Conservation (phyloP, 106 monocot genomes). For the Xerophyta viscosa region DNA sequence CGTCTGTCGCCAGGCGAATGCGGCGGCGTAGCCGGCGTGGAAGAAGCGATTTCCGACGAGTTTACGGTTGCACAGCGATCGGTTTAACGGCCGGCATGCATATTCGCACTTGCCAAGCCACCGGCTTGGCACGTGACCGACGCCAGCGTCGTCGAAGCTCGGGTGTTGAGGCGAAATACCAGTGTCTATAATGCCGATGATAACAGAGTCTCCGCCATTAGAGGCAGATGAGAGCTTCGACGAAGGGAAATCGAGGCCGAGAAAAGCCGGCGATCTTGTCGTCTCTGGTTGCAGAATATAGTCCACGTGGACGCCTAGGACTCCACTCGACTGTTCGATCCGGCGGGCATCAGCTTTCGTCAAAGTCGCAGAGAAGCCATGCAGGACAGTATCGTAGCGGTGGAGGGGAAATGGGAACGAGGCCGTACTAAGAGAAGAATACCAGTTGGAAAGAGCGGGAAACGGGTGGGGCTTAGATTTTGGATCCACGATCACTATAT, state of each 20-base stretch:
- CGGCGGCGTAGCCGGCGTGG: constrained; percentile 9
- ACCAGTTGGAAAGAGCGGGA: constrained; percentile 1
- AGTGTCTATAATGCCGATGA: constrained; percentile 18
- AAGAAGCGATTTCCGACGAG: constrained; percentile 17
- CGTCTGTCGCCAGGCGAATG: constrained; percentile 5
- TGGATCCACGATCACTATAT: constrained; percentile 13
- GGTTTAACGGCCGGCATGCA: constrained; percentile 1
- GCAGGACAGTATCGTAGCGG: constrained; percentile 9
- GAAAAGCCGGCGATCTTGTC: constrained; percentile 15
- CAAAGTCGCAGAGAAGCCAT: constrained; percentile 21
- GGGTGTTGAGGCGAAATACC: constrained; percentile 13
- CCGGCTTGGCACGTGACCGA: background rate
- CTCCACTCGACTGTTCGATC: background rate
- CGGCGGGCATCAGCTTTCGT: background rate
- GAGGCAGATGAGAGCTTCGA: constrained; percentile 4
- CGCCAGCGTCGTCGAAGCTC: constrained; percentile 10
- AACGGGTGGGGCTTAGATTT: constrained; percentile 9
- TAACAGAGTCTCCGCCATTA: background rate
- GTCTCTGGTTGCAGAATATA: constrained; percentile 3
- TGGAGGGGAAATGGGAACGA: background rate
- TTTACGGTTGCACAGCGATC: constrained; percentile 12
- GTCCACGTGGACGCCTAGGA: constrained; percentile 9
- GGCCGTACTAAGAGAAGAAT: constrained; percentile 5
- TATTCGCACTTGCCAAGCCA: constrained; percentile 13
- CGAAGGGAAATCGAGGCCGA: constrained; percentile 13